phyloP scores from a whole-genome alignment of 2,329 filamentous ascomycete species.

The Phialemoniopsis sp. region DNA sequence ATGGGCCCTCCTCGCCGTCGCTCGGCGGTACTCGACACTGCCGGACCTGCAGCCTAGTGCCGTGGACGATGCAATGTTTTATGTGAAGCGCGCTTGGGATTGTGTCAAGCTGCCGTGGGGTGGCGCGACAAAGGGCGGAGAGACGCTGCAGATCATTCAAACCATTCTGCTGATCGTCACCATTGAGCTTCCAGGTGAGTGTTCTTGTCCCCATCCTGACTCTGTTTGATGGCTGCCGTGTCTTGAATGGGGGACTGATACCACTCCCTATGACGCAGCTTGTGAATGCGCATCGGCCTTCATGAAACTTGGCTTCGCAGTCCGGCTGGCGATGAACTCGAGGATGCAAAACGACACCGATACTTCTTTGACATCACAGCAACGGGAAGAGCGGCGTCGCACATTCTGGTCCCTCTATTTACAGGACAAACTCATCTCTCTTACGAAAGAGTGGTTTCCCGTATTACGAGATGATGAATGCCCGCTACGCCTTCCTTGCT shows the following conservation, averaged over 20 bases:
- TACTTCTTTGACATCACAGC: not conserved
- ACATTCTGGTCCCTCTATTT: conserved; percentile 2
- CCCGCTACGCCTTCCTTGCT: not conserved
- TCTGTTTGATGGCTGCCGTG: too few species aligned
- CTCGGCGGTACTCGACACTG: not conserved
- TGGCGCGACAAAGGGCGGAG: not conserved
- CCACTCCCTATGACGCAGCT: not conserved
- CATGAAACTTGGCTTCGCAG: conserved; percentile 1
- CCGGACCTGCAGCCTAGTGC: not conserved
- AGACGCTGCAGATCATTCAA: not conserved
- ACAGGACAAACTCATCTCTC: not conserved
- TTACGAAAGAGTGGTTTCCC: not conserved
- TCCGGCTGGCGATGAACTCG: not conserved
- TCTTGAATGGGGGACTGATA: too few species aligned
- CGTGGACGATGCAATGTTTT: not conserved
- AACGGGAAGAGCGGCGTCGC: conserved; percentile 1
- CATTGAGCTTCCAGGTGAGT: not conserved
- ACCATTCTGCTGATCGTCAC: not conserved
- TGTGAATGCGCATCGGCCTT: not conserved
- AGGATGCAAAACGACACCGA: not conserved
- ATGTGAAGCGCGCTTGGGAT: not conserved
- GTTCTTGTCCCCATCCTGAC: too few species aligned
- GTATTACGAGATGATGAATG: not conserved
- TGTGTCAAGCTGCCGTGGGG: not conserved
- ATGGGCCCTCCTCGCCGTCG: not conserved